phyloP scores from a whole-genome alignment of 148 eudicot species.

The Selenicereus undatus region DNA sequence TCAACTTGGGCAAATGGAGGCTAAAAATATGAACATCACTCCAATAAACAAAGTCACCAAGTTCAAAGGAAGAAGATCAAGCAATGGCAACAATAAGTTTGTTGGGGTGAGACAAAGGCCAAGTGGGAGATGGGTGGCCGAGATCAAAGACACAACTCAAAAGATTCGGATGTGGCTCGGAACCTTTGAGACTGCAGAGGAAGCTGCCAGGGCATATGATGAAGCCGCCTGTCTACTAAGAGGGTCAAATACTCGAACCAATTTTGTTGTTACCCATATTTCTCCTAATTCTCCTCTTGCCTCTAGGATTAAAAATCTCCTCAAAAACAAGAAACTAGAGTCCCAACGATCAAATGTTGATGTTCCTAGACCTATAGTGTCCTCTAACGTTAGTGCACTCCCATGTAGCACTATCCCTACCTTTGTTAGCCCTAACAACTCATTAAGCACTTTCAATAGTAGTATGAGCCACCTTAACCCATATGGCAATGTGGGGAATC shows the following conservation, averaged over 20 bases:
- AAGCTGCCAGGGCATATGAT: conserved; percentile 68
- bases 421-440: conserved; percentile 23
- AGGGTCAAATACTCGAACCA: conserved; percentile 59
- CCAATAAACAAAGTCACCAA: conserved; percentile 26
- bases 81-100: conserved; percentile 33
- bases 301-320: conserved; percentile 55
- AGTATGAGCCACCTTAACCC: background rate
- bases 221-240: conserved; percentile 72
- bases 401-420: conserved; percentile 12
- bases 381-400: conserved; percentile 12
- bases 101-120: conserved; percentile 74
- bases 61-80: conserved; percentile 38
- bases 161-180: conserved; percentile 77
- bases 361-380: background rate
- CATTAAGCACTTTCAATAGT: background rate
- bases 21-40: conserved; percentile 9
- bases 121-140: conserved; percentile 71
- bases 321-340: conserved; percentile 44
- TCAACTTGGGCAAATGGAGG: conserved; percentile 22
- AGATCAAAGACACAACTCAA: conserved; percentile 67
- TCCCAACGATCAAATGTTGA: conserved; percentile 20
- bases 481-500: conserved; percentile 15
- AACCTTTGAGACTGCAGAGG: conserved; percentile 64
- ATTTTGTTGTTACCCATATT: conserved; percentile 43
- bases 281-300: conserved; percentile 56